These are phyloP conservation scores for Wickerhamomyces ciferrii DNA, from an alignment of 805 yeast species.

Conservation along the genomic window DNA sequence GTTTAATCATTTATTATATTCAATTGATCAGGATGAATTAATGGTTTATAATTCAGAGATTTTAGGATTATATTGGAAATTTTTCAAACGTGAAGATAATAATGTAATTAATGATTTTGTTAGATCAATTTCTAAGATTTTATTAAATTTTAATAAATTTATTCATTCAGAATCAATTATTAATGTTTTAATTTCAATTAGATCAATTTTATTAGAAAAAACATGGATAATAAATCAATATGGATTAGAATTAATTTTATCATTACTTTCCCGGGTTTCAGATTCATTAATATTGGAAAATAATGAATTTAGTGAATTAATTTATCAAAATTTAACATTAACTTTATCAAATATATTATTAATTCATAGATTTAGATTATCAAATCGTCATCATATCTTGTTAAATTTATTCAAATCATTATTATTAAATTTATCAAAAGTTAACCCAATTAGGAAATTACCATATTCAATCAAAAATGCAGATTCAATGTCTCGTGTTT, in stretches of 20 bases:
- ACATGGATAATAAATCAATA: constrained; percentile 64
- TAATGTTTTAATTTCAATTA: constrained; percentile 23
- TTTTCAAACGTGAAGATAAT: constrained; percentile 3
- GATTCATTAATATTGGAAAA: constrained; percentile 3
- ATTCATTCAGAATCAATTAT: not conserved
- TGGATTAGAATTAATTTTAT: constrained; percentile 49
- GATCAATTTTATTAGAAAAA: constrained; percentile 38
- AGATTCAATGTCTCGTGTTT: constrained; percentile 46
- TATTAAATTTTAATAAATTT: constrained; percentile 1
- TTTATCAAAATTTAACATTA: constrained; percentile 37
- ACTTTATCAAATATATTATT: constrained; percentile 57
- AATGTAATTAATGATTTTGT: no score
- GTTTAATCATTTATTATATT: constrained; percentile 12
- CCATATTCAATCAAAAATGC: constrained; percentile 33
- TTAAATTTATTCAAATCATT: constrained; percentile 42
- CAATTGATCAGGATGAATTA: constrained; percentile 13
- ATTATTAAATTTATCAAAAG: constrained; percentile 39
- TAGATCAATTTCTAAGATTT: constrained; percentile 11
- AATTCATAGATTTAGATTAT: constrained; percentile 63
- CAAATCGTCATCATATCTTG: constrained; percentile 69
- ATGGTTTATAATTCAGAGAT: constrained; percentile 18
- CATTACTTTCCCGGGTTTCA: constrained; percentile 27
- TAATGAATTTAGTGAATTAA: constrained; percentile 18
- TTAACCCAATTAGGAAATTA: constrained; percentile 7
- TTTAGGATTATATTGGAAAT: constrained; percentile 9